Conservation (phyloP, 2,329 filamentous ascomycete species). For the Ascochyta fabae region DNA sequence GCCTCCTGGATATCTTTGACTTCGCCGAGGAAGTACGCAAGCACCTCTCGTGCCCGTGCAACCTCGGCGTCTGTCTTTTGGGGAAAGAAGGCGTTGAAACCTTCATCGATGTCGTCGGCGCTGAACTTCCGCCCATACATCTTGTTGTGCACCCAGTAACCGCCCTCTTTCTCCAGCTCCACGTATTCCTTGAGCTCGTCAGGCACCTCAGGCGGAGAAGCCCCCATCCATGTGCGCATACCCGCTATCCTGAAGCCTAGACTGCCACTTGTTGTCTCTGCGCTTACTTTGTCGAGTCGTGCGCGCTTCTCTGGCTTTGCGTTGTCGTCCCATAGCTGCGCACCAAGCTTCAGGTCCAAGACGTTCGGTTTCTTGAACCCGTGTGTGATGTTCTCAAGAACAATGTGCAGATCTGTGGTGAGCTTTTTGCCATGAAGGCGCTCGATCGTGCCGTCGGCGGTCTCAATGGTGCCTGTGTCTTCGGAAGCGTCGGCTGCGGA, state of each 20-base stretch:
- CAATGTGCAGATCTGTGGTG: constrained; percentile 78
- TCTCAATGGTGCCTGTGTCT: constrained; percentile 40
- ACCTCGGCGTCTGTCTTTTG: constrained; percentile 32
- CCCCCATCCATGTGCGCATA: constrained; percentile 64
- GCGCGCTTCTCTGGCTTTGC: constrained; percentile 64
- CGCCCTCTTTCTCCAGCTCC: constrained; percentile 55
- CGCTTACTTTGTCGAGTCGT: constrained; percentile 65
- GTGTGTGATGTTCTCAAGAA: constrained; percentile 81
- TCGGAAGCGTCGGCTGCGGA: constrained; percentile 20
- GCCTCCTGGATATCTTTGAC: constrained; percentile 63
- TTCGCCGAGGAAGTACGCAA: constrained; percentile 51
- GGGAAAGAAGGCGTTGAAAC: constrained; percentile 63
- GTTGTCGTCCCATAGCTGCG: constrained; percentile 81
- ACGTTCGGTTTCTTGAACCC: constrained; percentile 88
- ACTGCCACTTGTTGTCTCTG: constrained; percentile 64
- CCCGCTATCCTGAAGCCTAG: constrained; percentile 70
- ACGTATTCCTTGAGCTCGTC: constrained; percentile 39
- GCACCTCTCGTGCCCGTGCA: constrained; percentile 55
- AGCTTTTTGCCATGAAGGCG: constrained; percentile 67
- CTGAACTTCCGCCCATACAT: constrained; percentile 67
- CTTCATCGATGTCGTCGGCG: constrained; percentile 61
- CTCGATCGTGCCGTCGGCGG: constrained; percentile 35
- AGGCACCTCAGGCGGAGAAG: constrained; percentile 25
- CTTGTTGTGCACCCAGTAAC: constrained; percentile 69
- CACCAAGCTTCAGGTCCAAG: constrained; percentile 89